A percentile compares a stretch with the other conserved stretches of the same genome.
Conservation (phyloP, 2,329 filamentous ascomycete genomes). For the Trichoderma sp. region DNA sequence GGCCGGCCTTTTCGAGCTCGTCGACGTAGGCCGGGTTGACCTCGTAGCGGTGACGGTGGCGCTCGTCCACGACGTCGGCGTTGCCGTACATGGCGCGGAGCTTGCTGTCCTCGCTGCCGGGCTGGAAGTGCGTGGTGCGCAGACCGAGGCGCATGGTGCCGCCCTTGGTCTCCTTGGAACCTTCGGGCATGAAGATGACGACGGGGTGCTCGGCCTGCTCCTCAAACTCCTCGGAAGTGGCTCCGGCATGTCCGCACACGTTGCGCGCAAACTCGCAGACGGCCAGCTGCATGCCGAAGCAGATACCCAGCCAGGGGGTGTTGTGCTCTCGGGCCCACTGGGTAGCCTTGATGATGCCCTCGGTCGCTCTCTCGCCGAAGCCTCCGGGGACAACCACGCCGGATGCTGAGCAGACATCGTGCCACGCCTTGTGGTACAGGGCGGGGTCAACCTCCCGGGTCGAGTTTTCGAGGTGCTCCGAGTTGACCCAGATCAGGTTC, state of each 20-base stretch:
- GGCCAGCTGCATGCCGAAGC: conserved; percentile 89
- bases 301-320: conserved; percentile 84
- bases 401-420: conserved; percentile 69
- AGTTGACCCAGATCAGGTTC: conserved; percentile 81
- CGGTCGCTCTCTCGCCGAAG: conserved; percentile 78
- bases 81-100: conserved; percentile 74
- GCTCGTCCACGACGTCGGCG: conserved; percentile 62
- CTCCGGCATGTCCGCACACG: conserved; percentile 63
- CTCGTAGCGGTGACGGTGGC: conserved; percentile 88
- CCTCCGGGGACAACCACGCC: conserved; percentile 60
- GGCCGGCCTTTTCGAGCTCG: conserved; percentile 65
- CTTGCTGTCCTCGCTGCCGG: conserved; percentile 74
- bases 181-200: conserved; percentile 91
- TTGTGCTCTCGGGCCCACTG: conserved; percentile 83
- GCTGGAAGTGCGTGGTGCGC: conserved; percentile 74
- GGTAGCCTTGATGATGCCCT: conserved; percentile 88
- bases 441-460: conserved; percentile 65
- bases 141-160: conserved; percentile 86
- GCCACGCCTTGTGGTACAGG: conserved; percentile 84
- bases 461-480: conserved; percentile 75
- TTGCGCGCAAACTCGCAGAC: conserved; percentile 86
- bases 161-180: conserved; percentile 53
- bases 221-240: conserved; percentile 60
- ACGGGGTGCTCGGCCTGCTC: conserved; percentile 63
- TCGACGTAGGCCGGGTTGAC: conserved; percentile 81